These are phyloP conservation scores for Daedalea quercina DNA, from an alignment of 768 basidiomycete species.

Conservation along the genomic window DNA sequence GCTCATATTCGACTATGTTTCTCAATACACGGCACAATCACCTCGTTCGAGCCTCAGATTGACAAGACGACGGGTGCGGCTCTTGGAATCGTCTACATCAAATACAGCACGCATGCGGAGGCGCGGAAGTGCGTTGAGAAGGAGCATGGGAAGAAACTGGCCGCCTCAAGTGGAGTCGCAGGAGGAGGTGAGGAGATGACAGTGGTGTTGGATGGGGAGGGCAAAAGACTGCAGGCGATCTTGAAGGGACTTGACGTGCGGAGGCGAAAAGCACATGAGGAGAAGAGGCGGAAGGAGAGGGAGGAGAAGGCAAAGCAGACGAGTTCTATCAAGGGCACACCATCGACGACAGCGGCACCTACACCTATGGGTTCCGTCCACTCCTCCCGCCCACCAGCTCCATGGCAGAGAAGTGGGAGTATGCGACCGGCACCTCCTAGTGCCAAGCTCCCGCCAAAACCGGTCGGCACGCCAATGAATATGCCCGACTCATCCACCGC, in stretches of 20 bases:
- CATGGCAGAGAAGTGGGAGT: slow-evolving; percentile 12
- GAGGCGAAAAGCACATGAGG: slow-evolving; percentile 40
- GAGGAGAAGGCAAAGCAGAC: slow-evolving; percentile 21
- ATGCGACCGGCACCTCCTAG: slow-evolving; percentile 2
- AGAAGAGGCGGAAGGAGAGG: slow-evolving; percentile 38
- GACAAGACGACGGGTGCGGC: slow-evolving; percentile 76
- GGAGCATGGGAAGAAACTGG: slow-evolving; percentile 60
- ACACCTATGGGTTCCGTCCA: slow-evolving; percentile 6
- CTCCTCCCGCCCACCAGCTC: neutral
- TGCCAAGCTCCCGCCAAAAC: neutral
- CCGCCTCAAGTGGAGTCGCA: slow-evolving; percentile 31
- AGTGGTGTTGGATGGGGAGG: slow-evolving; percentile 78
- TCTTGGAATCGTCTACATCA: slow-evolving; percentile 76
- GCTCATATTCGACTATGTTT: slow-evolving; percentile 63
- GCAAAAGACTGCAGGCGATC: slow-evolving; percentile 53
- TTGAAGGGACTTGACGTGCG: slow-evolving; percentile 55
- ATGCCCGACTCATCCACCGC: slow-evolving; percentile 16
- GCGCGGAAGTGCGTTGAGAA: slow-evolving; percentile 60
- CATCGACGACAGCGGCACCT: slow-evolving; percentile 10
- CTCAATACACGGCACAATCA: slow-evolving; percentile 49
- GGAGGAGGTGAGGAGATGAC: slow-evolving; percentile 53
- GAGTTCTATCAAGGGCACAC: slow-evolving; percentile 10
- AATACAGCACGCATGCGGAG: slow-evolving; percentile 56
- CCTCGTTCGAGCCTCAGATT: slow-evolving; percentile 69
- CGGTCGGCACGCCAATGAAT: neutral